Evolutionary conservation across 768 basidiomycete species (phyloP).

Genomic region (Gymnopilus junonius): DNA sequence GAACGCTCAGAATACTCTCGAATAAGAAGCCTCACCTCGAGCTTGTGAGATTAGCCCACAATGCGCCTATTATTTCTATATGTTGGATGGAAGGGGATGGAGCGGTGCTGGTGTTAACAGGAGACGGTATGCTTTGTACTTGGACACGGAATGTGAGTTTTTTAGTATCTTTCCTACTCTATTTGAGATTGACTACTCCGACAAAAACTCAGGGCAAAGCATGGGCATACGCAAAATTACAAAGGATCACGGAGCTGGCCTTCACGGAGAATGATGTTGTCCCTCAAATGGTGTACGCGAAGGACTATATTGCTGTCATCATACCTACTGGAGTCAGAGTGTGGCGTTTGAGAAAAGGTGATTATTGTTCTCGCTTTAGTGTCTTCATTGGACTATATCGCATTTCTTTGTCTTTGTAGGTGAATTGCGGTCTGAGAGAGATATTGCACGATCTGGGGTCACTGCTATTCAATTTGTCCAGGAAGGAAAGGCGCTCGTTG

Average conservation of each 20-base stretch:
- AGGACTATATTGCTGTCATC: constrained; percentile 65
- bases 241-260: constrained; percentile 19
- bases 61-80: constrained; percentile 45
- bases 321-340: constrained; percentile 65
- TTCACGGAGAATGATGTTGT: constrained; percentile 29
- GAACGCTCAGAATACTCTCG: constrained; percentile 67
- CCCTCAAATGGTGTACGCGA: constrained; percentile 56
- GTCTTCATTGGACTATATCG: background rate
- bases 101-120: constrained; percentile 59
- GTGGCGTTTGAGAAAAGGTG: constrained; percentile 68
- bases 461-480: constrained; percentile 67
- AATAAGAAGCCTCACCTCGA: constrained; percentile 46
- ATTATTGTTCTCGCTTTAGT: background rate
- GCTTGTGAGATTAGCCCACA: constrained; percentile 59
- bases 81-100: constrained; percentile 64
- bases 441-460: constrained; percentile 67
- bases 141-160: constrained; percentile 51
- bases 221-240: constrained; percentile 61
- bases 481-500: constrained; percentile 64
- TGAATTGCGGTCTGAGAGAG: constrained; percentile 66
- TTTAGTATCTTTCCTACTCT: constrained; percentile 26
- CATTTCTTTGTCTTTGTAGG: constrained; percentile 43
- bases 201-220: constrained; percentile 10
- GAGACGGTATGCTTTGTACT: constrained; percentile 60
- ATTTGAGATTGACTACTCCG: background rate